phyloP scores from a whole-genome alignment of 108 stramenopile genomes.

The Pseudonitzschia delicatissima region DNA sequence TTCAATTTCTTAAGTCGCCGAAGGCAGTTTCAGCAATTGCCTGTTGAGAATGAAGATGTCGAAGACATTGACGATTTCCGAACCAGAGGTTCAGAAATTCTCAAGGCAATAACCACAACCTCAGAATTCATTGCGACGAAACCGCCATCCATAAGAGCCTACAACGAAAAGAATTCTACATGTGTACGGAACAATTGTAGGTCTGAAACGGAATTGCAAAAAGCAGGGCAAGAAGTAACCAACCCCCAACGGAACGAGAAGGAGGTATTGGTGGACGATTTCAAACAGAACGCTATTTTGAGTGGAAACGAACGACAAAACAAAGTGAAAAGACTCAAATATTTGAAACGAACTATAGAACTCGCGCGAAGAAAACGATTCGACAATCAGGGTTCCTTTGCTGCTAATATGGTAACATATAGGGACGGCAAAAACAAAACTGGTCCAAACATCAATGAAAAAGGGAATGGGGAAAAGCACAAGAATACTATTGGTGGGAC shows the following conservation, averaged over 20 bases:
- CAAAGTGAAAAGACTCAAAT: neutral
- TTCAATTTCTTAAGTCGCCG: neutral
- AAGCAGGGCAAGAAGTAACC: too few species aligned
- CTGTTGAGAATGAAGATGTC: neutral
- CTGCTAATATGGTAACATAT: conserved; percentile 12
- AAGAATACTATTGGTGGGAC: too few species aligned
- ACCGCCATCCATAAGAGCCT: neutral
- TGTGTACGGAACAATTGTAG: neutral
- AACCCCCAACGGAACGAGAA: neutral
- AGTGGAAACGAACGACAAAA: neutral
- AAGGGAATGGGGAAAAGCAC: too few species aligned
- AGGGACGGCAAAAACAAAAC: conserved; percentile 1
- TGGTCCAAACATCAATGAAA: too few species aligned
- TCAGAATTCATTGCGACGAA: neutral
- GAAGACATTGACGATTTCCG: conserved; percentile 1
- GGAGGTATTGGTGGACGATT: too few species aligned
- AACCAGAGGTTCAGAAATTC: neutral
- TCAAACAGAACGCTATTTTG: too few species aligned
- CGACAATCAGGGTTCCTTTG: conserved; percentile 15
- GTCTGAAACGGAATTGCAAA: neutral
- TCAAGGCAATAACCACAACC: neutral
- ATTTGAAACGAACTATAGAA: conserved; percentile 11
- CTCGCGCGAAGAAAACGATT: neutral
- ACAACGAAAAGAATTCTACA: neutral
- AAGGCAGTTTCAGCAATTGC: neutral